A percentile compares a stretch with the other conserved stretches of the same genome.
These are phyloP conservation scores for Venturia aucupariae DNA, from an alignment of 2,329 filamentous ascomycete species.

Conservation along the genomic window DNA sequence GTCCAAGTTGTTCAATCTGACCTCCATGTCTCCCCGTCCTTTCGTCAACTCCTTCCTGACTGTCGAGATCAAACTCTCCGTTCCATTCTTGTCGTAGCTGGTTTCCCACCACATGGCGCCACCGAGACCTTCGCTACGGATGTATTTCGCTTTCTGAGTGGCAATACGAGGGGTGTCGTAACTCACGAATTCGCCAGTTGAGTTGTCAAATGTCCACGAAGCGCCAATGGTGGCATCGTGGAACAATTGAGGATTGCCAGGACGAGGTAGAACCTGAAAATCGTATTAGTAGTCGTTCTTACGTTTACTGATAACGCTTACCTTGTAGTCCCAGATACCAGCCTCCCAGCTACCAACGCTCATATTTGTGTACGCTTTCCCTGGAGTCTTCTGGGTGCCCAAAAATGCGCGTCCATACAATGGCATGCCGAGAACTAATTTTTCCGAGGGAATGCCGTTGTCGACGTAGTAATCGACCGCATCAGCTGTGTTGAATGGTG, in stretches of 20 bases:
- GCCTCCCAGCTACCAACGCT: conserved; percentile 77
- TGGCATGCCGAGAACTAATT: conserved; percentile 86
- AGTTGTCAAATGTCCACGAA: conserved; percentile 61
- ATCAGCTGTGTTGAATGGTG: conserved; percentile 66
- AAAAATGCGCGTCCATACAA: conserved; percentile 82
- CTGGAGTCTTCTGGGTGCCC: conserved; percentile 60
- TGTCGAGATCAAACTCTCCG: conserved; percentile 51
- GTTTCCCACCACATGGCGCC: conserved; percentile 98
- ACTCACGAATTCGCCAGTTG: conserved; percentile 57
- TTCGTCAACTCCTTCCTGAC: conserved; percentile 20
- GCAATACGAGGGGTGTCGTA: conserved; percentile 65
- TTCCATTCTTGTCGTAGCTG: conserved; percentile 60
- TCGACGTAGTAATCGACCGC: conserved; percentile 63
- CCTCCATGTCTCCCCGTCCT: background rate
- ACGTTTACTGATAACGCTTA: conserved; percentile 13
- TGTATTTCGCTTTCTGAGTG: conserved; percentile 60
- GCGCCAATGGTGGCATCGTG: conserved; percentile 28
- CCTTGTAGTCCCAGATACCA: conserved; percentile 81
- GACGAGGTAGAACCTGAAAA: background rate
- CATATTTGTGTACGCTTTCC: conserved; percentile 58
- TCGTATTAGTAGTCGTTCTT: background rate
- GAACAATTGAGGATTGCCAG: background rate
- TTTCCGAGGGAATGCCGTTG: conserved; percentile 51
- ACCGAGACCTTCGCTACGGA: conserved; percentile 58
- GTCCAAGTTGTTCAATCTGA: conserved; percentile 22